Evolutionary conservation across 2,329 filamentous ascomycete genomes (phyloP).

Genomic region (Geoglossum cookeanum): DNA sequence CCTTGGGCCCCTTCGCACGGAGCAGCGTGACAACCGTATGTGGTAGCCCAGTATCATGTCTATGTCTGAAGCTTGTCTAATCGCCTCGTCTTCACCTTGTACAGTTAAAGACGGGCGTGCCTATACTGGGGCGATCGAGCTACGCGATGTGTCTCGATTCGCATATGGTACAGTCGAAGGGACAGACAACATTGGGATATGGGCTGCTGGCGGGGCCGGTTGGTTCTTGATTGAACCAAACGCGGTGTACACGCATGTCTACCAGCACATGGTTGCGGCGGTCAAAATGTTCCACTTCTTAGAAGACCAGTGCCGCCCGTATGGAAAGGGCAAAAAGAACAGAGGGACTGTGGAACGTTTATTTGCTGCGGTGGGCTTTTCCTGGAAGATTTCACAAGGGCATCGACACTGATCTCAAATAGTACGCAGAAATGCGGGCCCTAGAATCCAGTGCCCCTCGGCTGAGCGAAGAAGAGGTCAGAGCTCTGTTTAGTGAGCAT

Average conservation of each 20-base stretch:
- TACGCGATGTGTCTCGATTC: slow-evolving; percentile 30
- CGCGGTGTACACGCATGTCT: slow-evolving; percentile 35
- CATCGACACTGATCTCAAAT: not conserved
- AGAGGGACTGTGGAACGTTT: not conserved
- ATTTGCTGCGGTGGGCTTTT: not conserved
- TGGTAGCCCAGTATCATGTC: slow-evolving; percentile 4
- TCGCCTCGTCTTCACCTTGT: not conserved
- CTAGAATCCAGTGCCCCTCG: slow-evolving; percentile 10
- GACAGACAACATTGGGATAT: slow-evolving; percentile 35
- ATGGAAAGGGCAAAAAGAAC: slow-evolving; percentile 20
- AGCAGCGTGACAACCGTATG: slow-evolving; percentile 1
- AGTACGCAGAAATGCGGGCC: slow-evolving; percentile 20
- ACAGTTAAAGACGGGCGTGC: not conserved
- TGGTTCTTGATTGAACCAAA: slow-evolving; percentile 50
- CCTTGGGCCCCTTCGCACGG: slow-evolving; percentile 6
- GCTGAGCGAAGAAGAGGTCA: slow-evolving; percentile 10
- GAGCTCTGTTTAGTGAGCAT: slow-evolving; percentile 18
- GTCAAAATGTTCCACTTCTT: slow-evolving; percentile 45
- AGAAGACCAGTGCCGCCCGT: slow-evolving; percentile 31
- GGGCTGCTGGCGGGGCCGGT: slow-evolving; percentile 44
- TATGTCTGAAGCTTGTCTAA: not conserved
- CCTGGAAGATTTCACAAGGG: not conserved
- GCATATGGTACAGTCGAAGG: slow-evolving; percentile 35
- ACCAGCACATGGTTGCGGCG: slow-evolving; percentile 41
- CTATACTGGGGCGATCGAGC: slow-evolving; percentile 26